Evolutionary conservation across 1,284 basidiomycete genomes (phyloP).

Genomic region (Phenoliferia sp.): DNA sequence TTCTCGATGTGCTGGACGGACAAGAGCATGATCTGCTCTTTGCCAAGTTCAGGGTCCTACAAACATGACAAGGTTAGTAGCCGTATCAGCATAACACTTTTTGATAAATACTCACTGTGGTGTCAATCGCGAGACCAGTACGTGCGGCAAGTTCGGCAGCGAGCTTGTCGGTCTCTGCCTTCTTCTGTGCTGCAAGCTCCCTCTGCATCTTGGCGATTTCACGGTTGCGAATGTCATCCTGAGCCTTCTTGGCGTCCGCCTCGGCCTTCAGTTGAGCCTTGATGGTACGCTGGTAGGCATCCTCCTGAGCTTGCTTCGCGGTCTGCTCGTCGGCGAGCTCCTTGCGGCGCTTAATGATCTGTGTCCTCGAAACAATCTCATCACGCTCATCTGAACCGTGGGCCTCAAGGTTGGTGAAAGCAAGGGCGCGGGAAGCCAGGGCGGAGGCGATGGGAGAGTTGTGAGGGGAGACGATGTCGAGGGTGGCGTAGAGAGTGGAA

Average conservation of each 20-base stretch:
- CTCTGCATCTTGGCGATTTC: constrained; percentile 73
- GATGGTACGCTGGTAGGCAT: constrained; percentile 74
- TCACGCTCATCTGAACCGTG: constrained; percentile 59
- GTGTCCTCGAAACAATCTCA: constrained; percentile 66
- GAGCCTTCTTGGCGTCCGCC: constrained; percentile 60
- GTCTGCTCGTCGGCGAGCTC: constrained; percentile 83
- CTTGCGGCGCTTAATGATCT: constrained; percentile 78
- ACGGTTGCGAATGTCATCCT: constrained; percentile 65
- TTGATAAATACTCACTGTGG: neutral
- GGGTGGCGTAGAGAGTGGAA: constrained; percentile 63
- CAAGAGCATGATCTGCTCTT: constrained; percentile 80
- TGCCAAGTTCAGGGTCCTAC: constrained; percentile 22
- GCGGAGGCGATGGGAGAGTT: constrained; percentile 41
- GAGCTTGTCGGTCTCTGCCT: constrained; percentile 76
- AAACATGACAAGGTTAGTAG: neutral
- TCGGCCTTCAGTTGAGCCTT: constrained; percentile 64
- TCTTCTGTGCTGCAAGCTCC: constrained; percentile 76
- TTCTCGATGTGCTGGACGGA: constrained; percentile 95
- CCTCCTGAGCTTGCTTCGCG: constrained; percentile 84
- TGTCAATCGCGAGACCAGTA: neutral
- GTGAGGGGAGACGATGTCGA: constrained; percentile 46
- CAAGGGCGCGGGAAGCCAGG: constrained; percentile 59
- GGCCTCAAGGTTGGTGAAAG: constrained; percentile 45
- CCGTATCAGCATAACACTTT: no score
- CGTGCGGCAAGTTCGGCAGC: neutral